Evolutionary conservation across 805 yeast species (phyloP), one percentile per base, ranked within the genome.

Genomic region (Candida coleopterorum): DNA sequence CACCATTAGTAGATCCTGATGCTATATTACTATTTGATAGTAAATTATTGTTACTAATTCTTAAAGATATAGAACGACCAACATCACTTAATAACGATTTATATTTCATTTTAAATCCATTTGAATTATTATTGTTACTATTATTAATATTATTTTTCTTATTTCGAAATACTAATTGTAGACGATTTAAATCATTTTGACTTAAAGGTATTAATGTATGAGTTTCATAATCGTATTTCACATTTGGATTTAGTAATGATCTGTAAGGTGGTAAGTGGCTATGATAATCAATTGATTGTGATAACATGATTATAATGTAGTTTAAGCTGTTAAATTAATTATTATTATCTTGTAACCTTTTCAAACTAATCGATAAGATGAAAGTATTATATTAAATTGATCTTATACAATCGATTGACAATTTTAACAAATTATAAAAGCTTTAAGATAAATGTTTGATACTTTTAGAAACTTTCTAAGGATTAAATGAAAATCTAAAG

Each of bases 251-350:
- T 18, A 75, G 52, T 18, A 75, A 58, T 4, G 79, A 74, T 29
- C 79, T 59, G 49, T 75, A 75, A 2, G 79, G 73, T 6, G 78
- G 78, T 18, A 74, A 55, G 47, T 66, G 62, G 15, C 50, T 16
- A 47, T 47, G 51, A 46, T 52, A 44, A 34, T 58, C 63, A 16
- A 49, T 30, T 23, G 34, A 24, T 9, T 32, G 28, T 4, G 28
- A 7, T n/a, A 32, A 32, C 34, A 32, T 32, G n/a, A n/a, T n/a
- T n/a, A n/a, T n/a, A n/a, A n/a, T n/a, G n/a, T n/a, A n/a, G n/a
- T n/a, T n/a, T n/a, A n/a, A n/a, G n/a, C n/a, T n/a, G n/a, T n/a
- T n/a, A n/a, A n/a, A n/a, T n/a, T n/a, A n/a, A n/a, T n/a, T n/a
- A n/a, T n/a, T n/a, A n/a, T n/a, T n/a, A n/a, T n/a, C n/a, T n/a